A percentile compares a stretch with the other conserved stretches of the same genome.
phyloP scores from a whole-genome alignment of 2,329 filamentous ascomycete species.

The Nothopassalora personata region DNA sequence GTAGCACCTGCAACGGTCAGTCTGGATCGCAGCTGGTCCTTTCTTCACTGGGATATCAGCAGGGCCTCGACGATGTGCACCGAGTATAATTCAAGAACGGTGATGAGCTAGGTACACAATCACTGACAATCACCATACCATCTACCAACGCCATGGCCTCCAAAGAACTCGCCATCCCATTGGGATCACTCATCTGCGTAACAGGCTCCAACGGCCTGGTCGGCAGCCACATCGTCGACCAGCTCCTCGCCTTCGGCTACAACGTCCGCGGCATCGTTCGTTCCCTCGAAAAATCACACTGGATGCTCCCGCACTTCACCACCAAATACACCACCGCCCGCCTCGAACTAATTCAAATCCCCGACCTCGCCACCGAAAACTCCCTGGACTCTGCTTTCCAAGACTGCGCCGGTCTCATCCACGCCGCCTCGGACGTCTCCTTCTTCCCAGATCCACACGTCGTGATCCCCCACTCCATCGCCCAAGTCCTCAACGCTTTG shows the following conservation, averaged over 20 bases:
- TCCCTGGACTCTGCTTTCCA: background rate
- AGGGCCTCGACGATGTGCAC: background rate
- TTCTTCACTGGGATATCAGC: too few species aligned
- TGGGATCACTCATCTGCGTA: conserved; percentile 20
- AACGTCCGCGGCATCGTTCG: conserved; percentile 27
- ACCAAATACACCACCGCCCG: conserved; percentile 22
- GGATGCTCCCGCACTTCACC: conserved; percentile 21
- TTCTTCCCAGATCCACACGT: background rate
- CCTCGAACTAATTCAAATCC: conserved; percentile 31
- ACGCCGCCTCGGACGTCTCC: background rate
- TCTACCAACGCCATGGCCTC: background rate
- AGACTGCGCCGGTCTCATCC: background rate
- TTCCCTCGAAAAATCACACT: conserved; percentile 16
- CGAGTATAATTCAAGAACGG: background rate
- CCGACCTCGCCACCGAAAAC: background rate
- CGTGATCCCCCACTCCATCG: background rate
- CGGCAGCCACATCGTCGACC: conserved; percentile 24
- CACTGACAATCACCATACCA: background rate
- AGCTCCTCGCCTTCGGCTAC: conserved; percentile 26
- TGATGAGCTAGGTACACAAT: background rate
- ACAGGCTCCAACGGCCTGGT: conserved; percentile 29
- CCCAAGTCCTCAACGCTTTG: background rate
- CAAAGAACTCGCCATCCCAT: background rate
- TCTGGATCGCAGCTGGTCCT: background rate
- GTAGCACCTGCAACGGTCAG: background rate